Evolutionary conservation across 2,329 filamentous ascomycete genomes (phyloP).

Genomic region (Chaetomium strumarium): DNA sequence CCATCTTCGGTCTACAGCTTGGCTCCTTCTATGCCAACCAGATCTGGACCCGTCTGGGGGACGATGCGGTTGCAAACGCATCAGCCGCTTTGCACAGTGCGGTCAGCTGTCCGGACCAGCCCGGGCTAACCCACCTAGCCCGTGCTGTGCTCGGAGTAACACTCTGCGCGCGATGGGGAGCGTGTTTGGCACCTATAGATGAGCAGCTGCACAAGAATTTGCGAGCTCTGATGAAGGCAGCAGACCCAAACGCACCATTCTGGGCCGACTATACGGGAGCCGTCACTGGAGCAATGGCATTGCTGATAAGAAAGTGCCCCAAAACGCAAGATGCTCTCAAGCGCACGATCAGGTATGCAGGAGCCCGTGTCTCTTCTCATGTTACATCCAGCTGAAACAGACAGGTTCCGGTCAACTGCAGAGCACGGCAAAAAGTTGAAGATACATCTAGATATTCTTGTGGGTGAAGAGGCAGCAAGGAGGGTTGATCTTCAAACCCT

Average conservation of each 20-base stretch:
- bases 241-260: constrained; percentile 38
- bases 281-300: constrained; percentile 39
- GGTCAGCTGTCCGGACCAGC: constrained; percentile 60
- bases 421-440: constrained; percentile 32
- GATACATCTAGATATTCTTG: constrained; percentile 33
- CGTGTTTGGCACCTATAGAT: constrained; percentile 48
- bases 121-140: constrained; percentile 67
- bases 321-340: constrained; percentile 30
- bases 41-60: constrained; percentile 48
- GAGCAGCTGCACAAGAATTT: constrained; percentile 38
- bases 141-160: constrained; percentile 66
- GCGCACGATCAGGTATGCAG: constrained; percentile 37
- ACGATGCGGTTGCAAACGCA: constrained; percentile 49
- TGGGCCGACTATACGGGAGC: constrained; percentile 51
- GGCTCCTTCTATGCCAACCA: constrained; percentile 41
- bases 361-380: not conserved
- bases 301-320: constrained; percentile 39
- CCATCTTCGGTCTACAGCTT: constrained; percentile 39
- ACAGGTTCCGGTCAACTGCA: constrained; percentile 22
- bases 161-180: constrained; percentile 69
- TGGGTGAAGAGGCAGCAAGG: constrained; percentile 28
- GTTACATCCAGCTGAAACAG: not conserved
- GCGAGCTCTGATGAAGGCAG: constrained; percentile 35
- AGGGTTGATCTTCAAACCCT: constrained; percentile 33
- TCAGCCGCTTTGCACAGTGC: constrained; percentile 67